Evolutionary conservation across 805 yeast genomes (phyloP).

Genomic region (Lachancea dasiensis): DNA sequence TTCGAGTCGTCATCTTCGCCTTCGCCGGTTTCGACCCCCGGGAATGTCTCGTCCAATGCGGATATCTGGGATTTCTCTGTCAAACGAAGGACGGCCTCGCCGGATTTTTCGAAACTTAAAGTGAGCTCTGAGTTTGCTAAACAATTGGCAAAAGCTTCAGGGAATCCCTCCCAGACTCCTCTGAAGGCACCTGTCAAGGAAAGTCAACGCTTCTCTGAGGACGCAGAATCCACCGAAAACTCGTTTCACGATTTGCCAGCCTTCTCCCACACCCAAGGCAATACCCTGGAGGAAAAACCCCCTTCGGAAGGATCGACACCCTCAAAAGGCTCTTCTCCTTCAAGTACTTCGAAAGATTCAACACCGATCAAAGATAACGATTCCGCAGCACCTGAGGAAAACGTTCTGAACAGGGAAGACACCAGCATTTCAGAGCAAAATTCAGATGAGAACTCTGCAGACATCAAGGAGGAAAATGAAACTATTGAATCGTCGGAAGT

Average conservation of each 20-base stretch:
- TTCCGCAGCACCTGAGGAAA: slow-evolving; percentile 1
- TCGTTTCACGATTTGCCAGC: slow-evolving; percentile 8
- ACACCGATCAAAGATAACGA: no score
- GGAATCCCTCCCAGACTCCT: slow-evolving; percentile 2
- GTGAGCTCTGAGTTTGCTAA: slow-evolving; percentile 35
- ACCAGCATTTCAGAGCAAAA: not conserved
- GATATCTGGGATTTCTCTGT: slow-evolving; percentile 17
- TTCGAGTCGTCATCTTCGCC: slow-evolving; percentile 21
- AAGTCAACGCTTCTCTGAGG: no score
- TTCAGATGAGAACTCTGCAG: not conserved
- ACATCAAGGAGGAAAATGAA: slow-evolving; percentile 2
- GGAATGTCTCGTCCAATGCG: slow-evolving; percentile 1
- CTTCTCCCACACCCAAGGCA: slow-evolving; percentile 1
- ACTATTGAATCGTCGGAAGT: slow-evolving; percentile 11
- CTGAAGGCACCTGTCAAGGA: slow-evolving; percentile 9
- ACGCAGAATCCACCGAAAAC: not conserved
- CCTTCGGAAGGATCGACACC: not conserved
- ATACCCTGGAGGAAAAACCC: not conserved
- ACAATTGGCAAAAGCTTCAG: slow-evolving; percentile 22
- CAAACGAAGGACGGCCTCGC: slow-evolving; percentile 26
- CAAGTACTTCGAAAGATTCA: no score
- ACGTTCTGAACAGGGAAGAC: not conserved
- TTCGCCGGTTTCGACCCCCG: slow-evolving; percentile 3
- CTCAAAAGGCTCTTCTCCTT: not conserved
- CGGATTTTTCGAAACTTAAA: slow-evolving; percentile 31